phyloP scores from a whole-genome alignment of 352 stramenopile genomes.

The Globisporangium spiculum region DNA sequence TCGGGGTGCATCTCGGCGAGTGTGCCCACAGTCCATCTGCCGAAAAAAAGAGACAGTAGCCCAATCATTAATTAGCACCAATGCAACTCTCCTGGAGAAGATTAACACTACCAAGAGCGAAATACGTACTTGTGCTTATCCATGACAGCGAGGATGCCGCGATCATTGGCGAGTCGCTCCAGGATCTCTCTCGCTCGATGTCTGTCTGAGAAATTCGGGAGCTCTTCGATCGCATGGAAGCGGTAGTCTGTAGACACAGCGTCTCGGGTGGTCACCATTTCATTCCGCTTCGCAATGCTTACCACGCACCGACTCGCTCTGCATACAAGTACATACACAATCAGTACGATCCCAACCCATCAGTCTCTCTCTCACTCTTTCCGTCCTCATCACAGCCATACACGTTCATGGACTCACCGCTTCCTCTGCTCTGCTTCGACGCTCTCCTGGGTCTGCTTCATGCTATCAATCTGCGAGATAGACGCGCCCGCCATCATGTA shows the following conservation, averaged over 20 bases:
- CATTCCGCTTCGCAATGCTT: constrained; percentile 54
- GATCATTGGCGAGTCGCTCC: constrained; percentile 80
- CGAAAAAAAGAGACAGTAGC: not conserved
- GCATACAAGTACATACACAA: not conserved
- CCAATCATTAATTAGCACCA: not conserved
- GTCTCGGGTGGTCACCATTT: constrained; percentile 31
- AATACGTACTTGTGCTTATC: constrained; percentile 75
- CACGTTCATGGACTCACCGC: constrained; percentile 25
- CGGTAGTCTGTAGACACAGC: constrained; percentile 47
- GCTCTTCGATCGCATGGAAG: constrained; percentile 69
- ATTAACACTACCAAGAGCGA: not conserved
- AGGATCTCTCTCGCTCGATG: constrained; percentile 75
- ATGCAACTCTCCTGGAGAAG: not conserved
- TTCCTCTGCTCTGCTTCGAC: constrained; percentile 40
- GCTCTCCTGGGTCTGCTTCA: constrained; percentile 42
- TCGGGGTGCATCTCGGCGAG: constrained; percentile 90
- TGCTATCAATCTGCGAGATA: constrained; percentile 38
- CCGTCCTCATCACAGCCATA: not conserved
- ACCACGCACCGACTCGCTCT: constrained; percentile 58
- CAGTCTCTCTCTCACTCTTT: not conserved
- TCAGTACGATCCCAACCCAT: not conserved
- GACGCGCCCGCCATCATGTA: constrained; percentile 53
- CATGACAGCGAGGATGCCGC: constrained; percentile 87
- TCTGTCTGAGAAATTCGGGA: constrained; percentile 53
- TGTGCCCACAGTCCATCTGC: constrained; percentile 80